Evolutionary conservation across 805 yeast genomes (phyloP), one percentile per base, ranked within the genome.

Genomic region (Blastobotrys americana): DNA sequence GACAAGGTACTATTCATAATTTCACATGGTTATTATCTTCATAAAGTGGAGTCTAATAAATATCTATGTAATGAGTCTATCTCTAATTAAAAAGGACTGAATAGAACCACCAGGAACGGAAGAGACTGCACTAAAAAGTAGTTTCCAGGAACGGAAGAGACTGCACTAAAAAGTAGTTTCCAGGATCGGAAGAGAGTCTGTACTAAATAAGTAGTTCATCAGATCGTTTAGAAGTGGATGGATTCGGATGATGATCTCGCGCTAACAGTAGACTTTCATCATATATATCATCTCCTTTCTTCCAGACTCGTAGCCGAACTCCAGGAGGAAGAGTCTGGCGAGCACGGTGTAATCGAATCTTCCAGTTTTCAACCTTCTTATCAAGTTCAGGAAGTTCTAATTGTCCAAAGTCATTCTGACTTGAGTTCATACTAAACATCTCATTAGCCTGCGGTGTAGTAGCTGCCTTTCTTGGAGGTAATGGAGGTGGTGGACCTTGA

Each of bases 321-420:
- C 59, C 49, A 1, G 55, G 55, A 1, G 78, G 77, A 17, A 75
- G 59, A 44, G 58, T 61, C 39, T 61, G 55, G 6, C 67, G 58
- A 8, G 78, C 73, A 3, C 62, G 58, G n/a, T 61, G 50, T 1
- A 78, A 66, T 37, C 86, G 67, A 25, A 65, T 64, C 44, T 70
- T 71, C 89, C 89, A 82, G 16, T 66, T 53, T 17, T 76, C 80
- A 19, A 71, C 70, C 67, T 72, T 46, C 18, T 71, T 76, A 51
- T 78, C 84, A 13, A 65, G 34, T 3, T 25, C 31, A 8, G 31
- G 31, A 13, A 51, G 33, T 2, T 55, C 55, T 17, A 57, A 58
- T 36, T 47, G 48, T 21, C 58, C 64, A 15, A 46, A 42, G 40
- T 52, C 53, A 23, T 59, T 58, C 37, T 60, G 64, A 1, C 57